Conservation (phyloP, 192 early-diverging fungal species). For the Linnemannia exigua region DNA sequence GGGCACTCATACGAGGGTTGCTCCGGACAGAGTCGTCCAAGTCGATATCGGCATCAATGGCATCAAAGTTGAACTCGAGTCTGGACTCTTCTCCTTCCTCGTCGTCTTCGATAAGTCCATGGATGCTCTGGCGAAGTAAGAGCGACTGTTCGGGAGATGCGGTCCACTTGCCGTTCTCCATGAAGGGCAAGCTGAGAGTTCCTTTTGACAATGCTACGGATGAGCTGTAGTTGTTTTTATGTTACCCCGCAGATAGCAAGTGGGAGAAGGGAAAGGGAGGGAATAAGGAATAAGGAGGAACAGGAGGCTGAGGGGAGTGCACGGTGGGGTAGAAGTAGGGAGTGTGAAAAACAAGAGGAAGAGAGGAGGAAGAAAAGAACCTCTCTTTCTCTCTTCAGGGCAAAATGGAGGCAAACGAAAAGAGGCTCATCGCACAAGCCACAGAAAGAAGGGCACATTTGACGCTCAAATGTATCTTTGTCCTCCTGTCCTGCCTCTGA, state of each 20-base stretch:
- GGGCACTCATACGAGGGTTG: slow-evolving; percentile 15
- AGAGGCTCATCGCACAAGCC: slow-evolving; percentile 7
- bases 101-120: slow-evolving; percentile 39
- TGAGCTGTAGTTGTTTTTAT: neutral
- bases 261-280: neutral
- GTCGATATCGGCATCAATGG: slow-evolving; percentile 53
- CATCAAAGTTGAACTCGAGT: slow-evolving; percentile 42
- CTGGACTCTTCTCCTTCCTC: slow-evolving; percentile 54
- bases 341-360: neutral
- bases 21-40: slow-evolving; percentile 39
- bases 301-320: no score
- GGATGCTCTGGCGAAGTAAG: slow-evolving; percentile 23
- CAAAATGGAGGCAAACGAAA: neutral
- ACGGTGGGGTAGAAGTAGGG: neutral
- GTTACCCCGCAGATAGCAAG: neutral
- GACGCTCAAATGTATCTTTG: neutral
- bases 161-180: slow-evolving; percentile 47
- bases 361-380: neutral
- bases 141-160: slow-evolving; percentile 41
- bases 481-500: neutral
- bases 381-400: neutral
- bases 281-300: neutral
- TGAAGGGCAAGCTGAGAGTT: slow-evolving; percentile 2
- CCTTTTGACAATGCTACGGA: neutral
- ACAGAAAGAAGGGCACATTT: neutral